phyloP scores from a whole-genome alignment of 768 basidiomycete genomes.

The Mycena pura region DNA sequence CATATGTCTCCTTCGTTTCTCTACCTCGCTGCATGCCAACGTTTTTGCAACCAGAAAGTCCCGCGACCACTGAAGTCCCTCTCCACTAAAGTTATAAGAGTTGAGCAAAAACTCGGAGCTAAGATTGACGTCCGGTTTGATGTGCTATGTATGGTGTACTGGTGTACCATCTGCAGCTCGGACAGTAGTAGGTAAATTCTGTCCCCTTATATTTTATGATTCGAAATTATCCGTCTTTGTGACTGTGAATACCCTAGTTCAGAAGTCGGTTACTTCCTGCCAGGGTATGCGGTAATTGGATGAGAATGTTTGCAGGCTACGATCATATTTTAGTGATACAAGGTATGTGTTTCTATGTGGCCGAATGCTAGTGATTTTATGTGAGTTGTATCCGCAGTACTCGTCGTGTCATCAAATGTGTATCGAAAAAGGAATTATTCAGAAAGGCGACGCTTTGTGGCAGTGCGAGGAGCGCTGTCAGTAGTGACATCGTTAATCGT shows the following conservation, averaged over 20 bases:
- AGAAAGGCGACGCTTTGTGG: constrained; percentile 23
- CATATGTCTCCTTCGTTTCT: background rate
- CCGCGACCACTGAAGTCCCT: constrained; percentile 81
- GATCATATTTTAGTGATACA: background rate
- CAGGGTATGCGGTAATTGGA: no score
- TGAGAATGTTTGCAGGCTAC: no score
- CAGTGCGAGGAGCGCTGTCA: constrained; percentile 10
- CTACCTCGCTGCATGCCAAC: no score
- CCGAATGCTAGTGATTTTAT: constrained; percentile 1
- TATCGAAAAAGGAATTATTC: constrained; percentile 6
- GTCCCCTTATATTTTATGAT: constrained; percentile 21
- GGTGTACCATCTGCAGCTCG: constrained; percentile 8
- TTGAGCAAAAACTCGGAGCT: background rate
- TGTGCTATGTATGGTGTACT: constrained; percentile 18
- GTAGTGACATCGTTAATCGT: background rate
- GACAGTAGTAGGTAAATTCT: constrained; percentile 24
- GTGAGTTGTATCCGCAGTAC: constrained; percentile 3
- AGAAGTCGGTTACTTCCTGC: no score
- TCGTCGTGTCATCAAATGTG: constrained; percentile 8
- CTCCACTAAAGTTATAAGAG: constrained; percentile 36
- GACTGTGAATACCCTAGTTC: background rate
- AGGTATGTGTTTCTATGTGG: constrained; percentile 2
- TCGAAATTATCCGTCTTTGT: constrained; percentile 10
- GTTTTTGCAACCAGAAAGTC: constrained; percentile 90
- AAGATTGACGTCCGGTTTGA: background rate